Evolutionary conservation across 2,329 filamentous ascomycete genomes (phyloP), one percentile per base, ranked within the genome.

Genomic region (Tolypocladium guangdongense): DNA sequence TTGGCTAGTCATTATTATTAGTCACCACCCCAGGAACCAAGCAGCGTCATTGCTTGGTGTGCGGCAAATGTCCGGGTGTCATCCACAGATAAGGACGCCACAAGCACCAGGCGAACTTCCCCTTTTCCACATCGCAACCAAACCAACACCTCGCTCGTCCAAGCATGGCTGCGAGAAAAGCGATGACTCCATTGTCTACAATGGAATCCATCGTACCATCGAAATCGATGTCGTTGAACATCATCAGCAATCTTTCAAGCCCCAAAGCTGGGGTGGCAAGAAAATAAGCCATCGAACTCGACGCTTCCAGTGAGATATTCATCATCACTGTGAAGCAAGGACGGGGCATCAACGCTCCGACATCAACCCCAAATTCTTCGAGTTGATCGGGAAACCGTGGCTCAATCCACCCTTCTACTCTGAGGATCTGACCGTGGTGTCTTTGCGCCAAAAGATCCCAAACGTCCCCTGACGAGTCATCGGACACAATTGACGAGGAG

Each of bases 191-290:
- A 52, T 53, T 53, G n/a, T 56, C 53, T 58, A 53, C 53, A 48
- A 66, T 66, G 64, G 53, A 55, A 56, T 36, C 30, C 14, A 47
- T 36, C 43, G 48, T 24, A n/a, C 3, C 47, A 7, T 53, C 50
- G 10, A 50, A 37, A 24, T 50, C 51, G 55, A 59, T 62, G 59
- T 59, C 58, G 45, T 47, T 55, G 57, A 54, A 60, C 59, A 58
- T 58, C 51, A 49, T 46, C 56, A 51, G 49, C 57, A 48, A 53
- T 52, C 35, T 68, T 64, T 66, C 73, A 73, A 78, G 69, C 75
- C 77, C 77, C 75, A 78, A 75, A 63, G 76, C 57, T 60, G 76
- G 76, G 77, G 76, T 77, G 57, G 62, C 61, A 58, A 64, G 61
- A 60, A 62, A 74, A 63, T 79, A 73, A 71, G 58, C 58, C 54